A percentile compares a stretch with the other conserved stretches of the same genome.
Conservation (phyloP, 805 yeast genomes). For the Saccharomycopsis sp. region DNA sequence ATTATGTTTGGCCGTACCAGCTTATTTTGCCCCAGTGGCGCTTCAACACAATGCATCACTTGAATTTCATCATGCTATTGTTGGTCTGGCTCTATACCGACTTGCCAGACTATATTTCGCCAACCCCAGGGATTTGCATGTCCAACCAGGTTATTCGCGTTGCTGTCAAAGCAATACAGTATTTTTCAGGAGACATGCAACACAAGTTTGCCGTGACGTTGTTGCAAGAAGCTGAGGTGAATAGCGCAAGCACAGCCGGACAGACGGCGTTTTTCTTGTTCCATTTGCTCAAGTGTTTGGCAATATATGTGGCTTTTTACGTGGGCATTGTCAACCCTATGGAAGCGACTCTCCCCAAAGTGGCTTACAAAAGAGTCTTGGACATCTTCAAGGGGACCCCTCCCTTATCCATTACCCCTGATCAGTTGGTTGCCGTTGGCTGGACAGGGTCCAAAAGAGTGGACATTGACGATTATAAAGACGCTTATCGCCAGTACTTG, state of each 20-base stretch:
- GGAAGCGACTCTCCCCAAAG: slow-evolving; percentile 34
- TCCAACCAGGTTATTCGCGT: slow-evolving; percentile 46
- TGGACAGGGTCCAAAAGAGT: slow-evolving; percentile 93
- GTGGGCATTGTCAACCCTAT: slow-evolving; percentile 76
- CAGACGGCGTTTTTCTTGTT: slow-evolving; percentile 64
- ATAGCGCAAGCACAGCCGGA: slow-evolving; percentile 33
- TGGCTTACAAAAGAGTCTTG: slow-evolving; percentile 19
- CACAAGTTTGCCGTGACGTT: slow-evolving; percentile 38
- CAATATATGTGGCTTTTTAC: slow-evolving; percentile 50
- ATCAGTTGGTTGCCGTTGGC: slow-evolving; percentile 55
- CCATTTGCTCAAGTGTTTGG: slow-evolving; percentile 54
- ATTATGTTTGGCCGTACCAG: slow-evolving; percentile 83
- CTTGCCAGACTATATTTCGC: slow-evolving; percentile 79
- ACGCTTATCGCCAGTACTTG: slow-evolving; percentile 52
- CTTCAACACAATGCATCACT: slow-evolving; percentile 34
- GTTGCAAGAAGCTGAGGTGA: slow-evolving; percentile 38
- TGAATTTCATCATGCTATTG: slow-evolving; percentile 32
- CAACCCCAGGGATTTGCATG: slow-evolving; percentile 85
- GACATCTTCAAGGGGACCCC: neutral
- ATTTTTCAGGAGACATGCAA: slow-evolving; percentile 28
- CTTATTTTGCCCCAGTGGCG: slow-evolving; percentile 70
- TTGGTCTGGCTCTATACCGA: slow-evolving; percentile 83
- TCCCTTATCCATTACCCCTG: slow-evolving; percentile 24
- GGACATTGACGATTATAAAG: slow-evolving; percentile 59
- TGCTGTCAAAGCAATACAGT: slow-evolving; percentile 25